Base-by-base conservation (phyloP, 306 rosid genomes). In the Trifolium fragiferum region DNA sequence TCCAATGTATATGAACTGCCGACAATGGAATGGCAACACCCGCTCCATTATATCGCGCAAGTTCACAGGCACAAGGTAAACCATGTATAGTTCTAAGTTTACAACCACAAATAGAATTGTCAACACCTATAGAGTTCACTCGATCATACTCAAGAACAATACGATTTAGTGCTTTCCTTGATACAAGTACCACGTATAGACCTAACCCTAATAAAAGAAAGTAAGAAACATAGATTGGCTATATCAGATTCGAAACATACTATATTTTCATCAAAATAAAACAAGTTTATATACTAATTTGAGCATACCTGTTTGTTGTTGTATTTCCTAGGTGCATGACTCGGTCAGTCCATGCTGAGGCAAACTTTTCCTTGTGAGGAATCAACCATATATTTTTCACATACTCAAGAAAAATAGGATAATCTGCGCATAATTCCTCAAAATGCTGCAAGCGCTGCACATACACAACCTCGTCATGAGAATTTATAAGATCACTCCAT, bases 291-390 rank as follows among this genome's bases (percentile, higher is more conserved):
- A 8, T 61, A 32, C n/a, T 33, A 14, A 4, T 61, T 32, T 32
- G 21, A 21, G 33, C 43, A 32, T 61, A 32, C 66, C 66, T 61
- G 40, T 61, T 61, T 15, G 66, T 15, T 32, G 43, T 61, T 61
- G 43, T 61, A 30, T 61, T 61, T n/a, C 43, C 20, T 61, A 61
- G 18, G 9, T 61, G 23, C 66, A 32, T 61, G 7, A 61, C 66
- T 61, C 20, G 43, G 5, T 61, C 23, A 13, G 43, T 32, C 66
- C 66, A 32, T 33, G 66, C 43, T 14, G 2, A 27, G 40, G 15
- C 18, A 32, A 61, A 32, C 66, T 61, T 61, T 61, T 61, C 43
- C 12, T 61, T 61, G 19, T 61, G 66, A 61, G 66, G 66, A 61
- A 14, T 61, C 20, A 61, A n/a, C 41, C 21, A 61, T n/a, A 4